Evolutionary conservation across 2,329 filamentous ascomycete genomes (phyloP), one percentile per base, ranked within the genome.

Genomic region (Stagonosporopsis tanaceti): DNA sequence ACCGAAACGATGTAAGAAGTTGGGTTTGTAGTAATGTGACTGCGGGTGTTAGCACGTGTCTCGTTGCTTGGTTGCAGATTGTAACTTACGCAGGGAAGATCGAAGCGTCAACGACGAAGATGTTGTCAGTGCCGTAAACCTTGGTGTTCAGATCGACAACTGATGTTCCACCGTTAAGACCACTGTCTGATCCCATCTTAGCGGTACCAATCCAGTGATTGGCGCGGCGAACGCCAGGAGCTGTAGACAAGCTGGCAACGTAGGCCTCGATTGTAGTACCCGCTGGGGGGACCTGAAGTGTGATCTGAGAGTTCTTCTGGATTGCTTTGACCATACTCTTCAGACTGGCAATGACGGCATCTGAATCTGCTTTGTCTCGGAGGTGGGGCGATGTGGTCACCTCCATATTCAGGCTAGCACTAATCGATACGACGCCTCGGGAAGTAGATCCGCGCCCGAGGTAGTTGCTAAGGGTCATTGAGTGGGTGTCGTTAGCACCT

Each of bases 401-500:
- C 1, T 82, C 76, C 63, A 89, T 87, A 63, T 77, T 81, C 15
- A 90, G 79, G 11, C 77, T 81, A 46, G 80, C 77, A 37, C 82
- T 85, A 67, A 90, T 88, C 12, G 84, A 86, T 62, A 87, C 82
- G 41, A 83, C 79, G 44, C 87, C 87, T 37, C 86, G 80, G 14
- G 87, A 87, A n/a, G 82, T 83, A 22, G 84, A 78, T 38, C 88
- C 87, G 52, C 86, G 84, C 32, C 86, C 86, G 27, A 90, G 86
- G 75, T 90, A 89, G 61, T 81, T 78, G 44, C 74, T 77, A 59
- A 80, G 77, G 34, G 76, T 77, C 63, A 81, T 75, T 22, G 73
- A 70, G 52, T 67, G 50, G n/a, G 73, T 76, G 61, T 76, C 74
- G 35, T 71, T 73, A 35, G 73, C 68, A 50, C 79, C 81, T 42